A percentile compares a stretch with the other conserved stretches of the same genome.
Evolutionary conservation across 768 basidiomycete genomes (phyloP).

Genomic region (Calvatia gigantea): DNA sequence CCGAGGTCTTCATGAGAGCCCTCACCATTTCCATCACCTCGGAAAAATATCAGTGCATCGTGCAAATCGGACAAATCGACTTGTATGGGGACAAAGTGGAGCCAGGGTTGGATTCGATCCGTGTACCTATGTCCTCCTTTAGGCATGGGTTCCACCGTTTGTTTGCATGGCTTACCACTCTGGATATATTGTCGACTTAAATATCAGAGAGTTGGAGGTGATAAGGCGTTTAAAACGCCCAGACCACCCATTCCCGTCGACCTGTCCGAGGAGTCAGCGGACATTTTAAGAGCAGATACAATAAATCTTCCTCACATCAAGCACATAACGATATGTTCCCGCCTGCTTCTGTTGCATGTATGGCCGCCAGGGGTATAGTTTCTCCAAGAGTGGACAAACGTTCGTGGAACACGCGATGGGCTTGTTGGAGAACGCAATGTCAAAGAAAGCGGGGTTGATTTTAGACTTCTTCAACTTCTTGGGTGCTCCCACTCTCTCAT

Average conservation of each 20-base stretch:
- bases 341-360: slow-evolving; percentile 43
- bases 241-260: slow-evolving; percentile 69
- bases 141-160: neutral
- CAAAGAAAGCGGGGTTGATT: slow-evolving; percentile 55
- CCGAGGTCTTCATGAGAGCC: slow-evolving; percentile 59
- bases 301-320: slow-evolving; percentile 41
- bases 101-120: slow-evolving; percentile 61
- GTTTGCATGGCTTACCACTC: slow-evolving; percentile 49
- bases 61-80: slow-evolving; percentile 61
- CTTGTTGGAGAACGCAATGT: slow-evolving; percentile 52
- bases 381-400: slow-evolving; percentile 40
- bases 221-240: slow-evolving; percentile 66
- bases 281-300: neutral
- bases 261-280: slow-evolving; percentile 23
- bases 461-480: slow-evolving; percentile 29
- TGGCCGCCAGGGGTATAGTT: slow-evolving; percentile 47
- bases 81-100: slow-evolving; percentile 71
- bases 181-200: slow-evolving; percentile 71
- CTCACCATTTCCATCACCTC: slow-evolving; percentile 49
- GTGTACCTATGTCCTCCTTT: slow-evolving; percentile 39
- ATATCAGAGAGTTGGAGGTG: slow-evolving; percentile 56
- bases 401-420: slow-evolving; percentile 37
- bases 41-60: slow-evolving; percentile 71
- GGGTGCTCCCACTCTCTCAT: slow-evolving; percentile 31
- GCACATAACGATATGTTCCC: slow-evolving; percentile 56